Base-by-base conservation (phyloP, 192 early-diverging fungal genomes). In the Entomortierella lignicola region DNA sequence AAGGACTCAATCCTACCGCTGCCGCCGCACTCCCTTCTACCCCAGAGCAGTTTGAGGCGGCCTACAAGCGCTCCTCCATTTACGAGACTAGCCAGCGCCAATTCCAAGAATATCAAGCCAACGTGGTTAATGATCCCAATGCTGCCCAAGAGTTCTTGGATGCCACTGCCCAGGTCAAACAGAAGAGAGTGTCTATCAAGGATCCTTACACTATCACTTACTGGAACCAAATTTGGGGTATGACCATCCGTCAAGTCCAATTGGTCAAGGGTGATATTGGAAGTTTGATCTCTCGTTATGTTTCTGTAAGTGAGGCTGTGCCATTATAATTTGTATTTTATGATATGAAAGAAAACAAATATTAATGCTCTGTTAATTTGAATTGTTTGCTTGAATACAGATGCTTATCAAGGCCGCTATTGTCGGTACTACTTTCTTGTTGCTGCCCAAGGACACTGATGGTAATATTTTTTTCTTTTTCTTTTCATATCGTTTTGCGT, bases 351-450 rank as follows among this genome's bases (percentile, higher is more conserved):
- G n/a, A n/a, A n/a, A n/a, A n/a, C n/a, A n/a, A n/a, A n/a, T n/a
- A n/a, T n/a, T n/a, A n/a, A n/a, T n/a, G n/a, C n/a, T n/a, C n/a
- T n/a, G n/a, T n/a, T n/a, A n/a, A n/a, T n/a, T n/a, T n/a, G n/a
- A n/a, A n/a, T 73, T 39, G 68, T 79, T 71, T 77, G 23, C 23
- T 31, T 31, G 37, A 53, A 37, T 10, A 20, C 30, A 54, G 52
- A 32, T 39, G 62, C 15, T 71, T 27, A 73, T 90, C 61, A 91
- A 92, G 81, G 91, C 91, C 47, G 54, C 91, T 39, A 89, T 93
- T 67, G 88, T 91, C 68, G 92, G 91, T n/a, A 90, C 89, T 23
- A 85, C 90, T 32, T 94, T 91, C 82, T 88, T 89, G n/a, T 63
- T 82, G 31, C 72, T 94, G 52, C 89, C 90, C 1, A 62, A 66